These are phyloP conservation scores for Candida hispaniensis DNA, from an alignment of 805 yeast genomes.

Conservation along the genomic window DNA sequence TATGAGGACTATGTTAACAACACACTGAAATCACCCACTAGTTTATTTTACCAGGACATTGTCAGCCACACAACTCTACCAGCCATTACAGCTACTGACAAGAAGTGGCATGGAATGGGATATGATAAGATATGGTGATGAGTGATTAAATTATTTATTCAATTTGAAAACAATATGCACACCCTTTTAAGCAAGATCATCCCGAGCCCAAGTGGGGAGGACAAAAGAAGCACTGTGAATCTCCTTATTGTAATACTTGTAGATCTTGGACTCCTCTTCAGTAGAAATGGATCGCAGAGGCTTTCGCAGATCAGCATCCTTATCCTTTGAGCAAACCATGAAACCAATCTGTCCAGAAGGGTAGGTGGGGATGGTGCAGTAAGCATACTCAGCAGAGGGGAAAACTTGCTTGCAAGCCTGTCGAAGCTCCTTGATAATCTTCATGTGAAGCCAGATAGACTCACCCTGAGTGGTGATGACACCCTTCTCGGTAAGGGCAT, in stretches of 20 bases:
- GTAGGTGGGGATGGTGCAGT: slow-evolving; percentile 90
- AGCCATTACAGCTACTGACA: too few species aligned
- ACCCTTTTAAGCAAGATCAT: slow-evolving; percentile 35
- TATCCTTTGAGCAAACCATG: slow-evolving; percentile 85
- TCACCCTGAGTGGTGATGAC: slow-evolving; percentile 92
- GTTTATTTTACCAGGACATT: too few species aligned
- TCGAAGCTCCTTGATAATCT: slow-evolving; percentile 71
- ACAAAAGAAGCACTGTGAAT: slow-evolving; percentile 86
- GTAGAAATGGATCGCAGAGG: slow-evolving; percentile 60
- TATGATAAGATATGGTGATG: too few species aligned
- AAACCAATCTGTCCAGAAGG: slow-evolving; percentile 97
- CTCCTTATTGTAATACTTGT: slow-evolving; percentile 72
- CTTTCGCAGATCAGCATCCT: slow-evolving; percentile 47
- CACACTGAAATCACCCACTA: too few species aligned
- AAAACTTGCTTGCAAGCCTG: slow-evolving; percentile 73
- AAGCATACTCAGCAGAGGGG: slow-evolving; percentile 86
- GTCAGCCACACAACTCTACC: too few species aligned
- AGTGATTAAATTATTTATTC: too few species aligned
- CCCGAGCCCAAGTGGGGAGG: slow-evolving; percentile 82
- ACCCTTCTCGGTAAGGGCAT: slow-evolving; percentile 89
- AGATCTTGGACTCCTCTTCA: slow-evolving; percentile 52
- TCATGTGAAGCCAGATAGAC: slow-evolving; percentile 85
- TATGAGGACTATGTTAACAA: too few species aligned
- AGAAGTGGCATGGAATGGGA: too few species aligned
- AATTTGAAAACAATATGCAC: too few species aligned